Conservation (phyloP, 139 green algal genomes). For the Volvox reticuliferus region DNA sequence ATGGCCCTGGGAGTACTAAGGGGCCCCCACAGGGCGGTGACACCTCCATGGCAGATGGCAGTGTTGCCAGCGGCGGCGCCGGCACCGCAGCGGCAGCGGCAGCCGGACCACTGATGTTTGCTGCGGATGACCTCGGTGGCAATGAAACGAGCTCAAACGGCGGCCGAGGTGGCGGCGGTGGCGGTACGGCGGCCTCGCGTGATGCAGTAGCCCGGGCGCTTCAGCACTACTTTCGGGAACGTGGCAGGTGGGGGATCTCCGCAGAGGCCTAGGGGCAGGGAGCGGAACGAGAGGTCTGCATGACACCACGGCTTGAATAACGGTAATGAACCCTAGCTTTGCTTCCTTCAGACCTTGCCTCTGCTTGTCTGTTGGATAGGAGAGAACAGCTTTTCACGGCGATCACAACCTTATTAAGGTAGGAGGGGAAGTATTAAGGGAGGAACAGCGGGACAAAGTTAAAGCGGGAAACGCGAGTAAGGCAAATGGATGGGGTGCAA, state of each 20-base stretch:
- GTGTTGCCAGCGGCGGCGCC: background rate
- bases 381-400: too few relatives aligned
- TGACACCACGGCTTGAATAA: too few relatives aligned
- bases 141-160: background rate
- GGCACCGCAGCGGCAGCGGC: background rate
- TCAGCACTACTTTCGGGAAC: constrained; percentile 21
- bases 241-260: background rate
- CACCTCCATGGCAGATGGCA: background rate
- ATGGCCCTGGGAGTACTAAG: background rate
- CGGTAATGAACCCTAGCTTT: too few relatives aligned
- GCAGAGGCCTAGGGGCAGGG: too few relatives aligned
- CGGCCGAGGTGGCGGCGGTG: background rate
- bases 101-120: background rate
- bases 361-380: too few relatives aligned
- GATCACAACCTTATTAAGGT: too few relatives aligned
- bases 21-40: background rate
- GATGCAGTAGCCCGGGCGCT: constrained; percentile 18
- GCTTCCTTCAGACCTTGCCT: too few relatives aligned
- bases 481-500: too few relatives aligned
- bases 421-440: too few relatives aligned
- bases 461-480: too few relatives aligned
- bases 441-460: too few relatives aligned
- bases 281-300: too few relatives aligned
- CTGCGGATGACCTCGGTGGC: background rate
- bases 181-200: background rate